phyloP scores from a whole-genome alignment of 148 eudicot genomes.

The Gaultheria prostrata region DNA sequence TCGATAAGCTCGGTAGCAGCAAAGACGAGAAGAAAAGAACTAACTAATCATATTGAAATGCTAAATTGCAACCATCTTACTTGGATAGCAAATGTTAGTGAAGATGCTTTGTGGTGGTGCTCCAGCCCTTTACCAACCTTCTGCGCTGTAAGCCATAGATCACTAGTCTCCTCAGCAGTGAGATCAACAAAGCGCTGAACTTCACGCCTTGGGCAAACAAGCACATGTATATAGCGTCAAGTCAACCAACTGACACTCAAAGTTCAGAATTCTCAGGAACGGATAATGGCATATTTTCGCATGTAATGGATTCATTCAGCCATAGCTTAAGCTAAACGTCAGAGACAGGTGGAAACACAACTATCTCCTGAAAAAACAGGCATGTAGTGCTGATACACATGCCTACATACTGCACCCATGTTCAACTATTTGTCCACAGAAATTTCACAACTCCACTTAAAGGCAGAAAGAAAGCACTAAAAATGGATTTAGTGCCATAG shows the following conservation, averaged over 20 bases:
- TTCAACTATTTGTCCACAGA: not conserved
- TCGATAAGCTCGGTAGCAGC: not conserved
- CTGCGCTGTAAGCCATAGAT: conserved; percentile 81
- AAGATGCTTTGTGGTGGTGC: conserved; percentile 77
- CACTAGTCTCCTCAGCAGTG: conserved; percentile 72
- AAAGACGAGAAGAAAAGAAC: not conserved
- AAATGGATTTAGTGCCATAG: not conserved
- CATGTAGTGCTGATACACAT: not conserved
- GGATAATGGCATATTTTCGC: not conserved
- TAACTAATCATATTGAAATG: not conserved
- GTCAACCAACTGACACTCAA: conserved; percentile 36
- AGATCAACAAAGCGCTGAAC: conserved; percentile 90
- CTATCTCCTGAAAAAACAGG: not conserved
- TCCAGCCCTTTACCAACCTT: conserved; percentile 77
- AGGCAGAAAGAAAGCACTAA: not conserved
- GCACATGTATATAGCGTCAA: conserved; percentile 78
- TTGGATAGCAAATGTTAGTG: conserved; percentile 77
- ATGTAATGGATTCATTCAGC: not conserved
- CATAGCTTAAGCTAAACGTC: not conserved
- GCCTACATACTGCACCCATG: not conserved
- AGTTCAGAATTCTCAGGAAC: not conserved
- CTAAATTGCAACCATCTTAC: conserved; percentile 40
- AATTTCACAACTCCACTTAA: not conserved
- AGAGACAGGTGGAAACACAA: not conserved
- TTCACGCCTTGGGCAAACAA: conserved; percentile 90